Evolutionary conservation across 2,329 filamentous ascomycete species (phyloP).

Genomic region (Coleophoma eucalyptorum): DNA sequence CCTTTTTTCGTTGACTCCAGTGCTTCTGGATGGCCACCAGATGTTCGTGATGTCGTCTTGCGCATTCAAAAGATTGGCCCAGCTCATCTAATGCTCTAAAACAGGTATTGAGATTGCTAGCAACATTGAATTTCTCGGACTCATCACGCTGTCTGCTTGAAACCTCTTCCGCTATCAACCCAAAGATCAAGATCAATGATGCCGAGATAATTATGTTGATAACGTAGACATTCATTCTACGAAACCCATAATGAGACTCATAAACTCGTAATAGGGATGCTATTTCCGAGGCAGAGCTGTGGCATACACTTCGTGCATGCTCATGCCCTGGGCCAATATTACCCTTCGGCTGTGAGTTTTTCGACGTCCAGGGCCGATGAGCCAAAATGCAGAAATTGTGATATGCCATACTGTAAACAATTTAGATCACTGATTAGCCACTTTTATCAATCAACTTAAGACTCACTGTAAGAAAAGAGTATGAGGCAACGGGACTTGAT

Average conservation of each 20-base stretch:
- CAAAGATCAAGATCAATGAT: conserved; percentile 31
- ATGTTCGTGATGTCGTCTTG: conserved; percentile 34
- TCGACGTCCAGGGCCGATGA: conserved; percentile 36
- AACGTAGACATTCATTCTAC: conserved; percentile 37
- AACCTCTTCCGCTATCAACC: conserved; percentile 12
- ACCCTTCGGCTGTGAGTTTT: conserved; percentile 33
- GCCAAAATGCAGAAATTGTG: conserved; percentile 13
- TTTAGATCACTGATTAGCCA: neutral
- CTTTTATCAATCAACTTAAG: neutral
- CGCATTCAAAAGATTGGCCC: conserved; percentile 34
- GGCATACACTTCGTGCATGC: conserved; percentile 38
- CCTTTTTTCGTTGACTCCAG: conserved; percentile 17
- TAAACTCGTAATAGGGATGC: conserved; percentile 36
- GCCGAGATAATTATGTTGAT: conserved; percentile 40
- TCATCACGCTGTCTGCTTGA: neutral
- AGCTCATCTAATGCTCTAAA: conserved; percentile 37
- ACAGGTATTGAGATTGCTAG: conserved; percentile 33
- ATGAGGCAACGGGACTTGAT: neutral
- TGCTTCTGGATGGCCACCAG: conserved; percentile 32
- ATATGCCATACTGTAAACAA: conserved; percentile 13
- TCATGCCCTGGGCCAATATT: conserved; percentile 37
- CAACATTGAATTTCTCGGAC: conserved; percentile 17
- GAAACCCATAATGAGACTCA: conserved; percentile 36
- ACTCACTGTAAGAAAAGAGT: neutral
- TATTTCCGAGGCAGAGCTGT: conserved; percentile 34